Evolutionary conservation across 108 stramenopile species (phyloP), one percentile per base, ranked within the genome.

Genomic region (Schizochytrium sp.): DNA sequence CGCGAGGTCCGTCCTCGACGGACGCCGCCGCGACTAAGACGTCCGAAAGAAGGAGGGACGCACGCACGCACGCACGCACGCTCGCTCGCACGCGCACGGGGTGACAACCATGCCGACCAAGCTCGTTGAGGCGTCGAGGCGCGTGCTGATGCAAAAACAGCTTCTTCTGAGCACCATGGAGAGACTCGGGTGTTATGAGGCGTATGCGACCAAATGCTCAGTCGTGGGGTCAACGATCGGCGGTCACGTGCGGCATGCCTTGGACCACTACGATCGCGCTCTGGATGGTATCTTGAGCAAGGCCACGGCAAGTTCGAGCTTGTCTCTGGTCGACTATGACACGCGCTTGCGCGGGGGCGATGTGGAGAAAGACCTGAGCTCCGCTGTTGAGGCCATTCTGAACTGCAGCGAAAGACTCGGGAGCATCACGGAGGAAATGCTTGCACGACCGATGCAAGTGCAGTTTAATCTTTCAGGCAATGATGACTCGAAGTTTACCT

Each of bases 191-290:
- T 53, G 45, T 4, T 47, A 83, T 12, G 88, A 44, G 45, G 88
- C 44, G 60, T 88, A 69, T 60, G 63, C 88, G 88, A 5, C 5
- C 5, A 28, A 34, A n/a, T 96, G 95, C 90, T 93, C 95, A 4
- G 90, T 97, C 48, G 95, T 96, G 45, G 91, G 93, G 29, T 95
- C 97, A 14, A 93, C 95, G 34, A 91, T 98, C 41, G 97, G 96
- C 21, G 95, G 95, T 60, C 97, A 98, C 90, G 90, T 96, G 89
- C 96, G 97, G 19, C 97, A 98, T 89, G 95, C 95, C 60, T 93
- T 98, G 93, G 96, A 97, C 90, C 97, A 98, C 88, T 91, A 95
- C 16, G 94, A 96, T 43, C 34, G 28, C 59, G 59, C 60, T 14
- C 44, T 88, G 1, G 87, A 58, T 45, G 59, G 57, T 0, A 34